Conservation (phyloP, 1,139 yeast genomes). For the Blastobotrys ciferrii region DNA sequence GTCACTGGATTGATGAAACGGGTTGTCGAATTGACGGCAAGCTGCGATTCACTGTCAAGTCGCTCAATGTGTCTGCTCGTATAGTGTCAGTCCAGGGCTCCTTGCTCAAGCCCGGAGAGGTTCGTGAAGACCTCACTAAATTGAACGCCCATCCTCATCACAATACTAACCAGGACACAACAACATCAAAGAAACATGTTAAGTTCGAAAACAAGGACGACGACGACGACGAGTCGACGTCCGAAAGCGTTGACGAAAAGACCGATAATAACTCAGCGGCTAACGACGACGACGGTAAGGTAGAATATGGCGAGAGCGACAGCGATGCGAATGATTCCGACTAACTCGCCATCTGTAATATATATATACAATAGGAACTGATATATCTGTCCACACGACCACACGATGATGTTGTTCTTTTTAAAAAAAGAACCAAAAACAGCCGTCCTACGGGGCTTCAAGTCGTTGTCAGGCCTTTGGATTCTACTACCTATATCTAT, state of each 20-base stretch:
- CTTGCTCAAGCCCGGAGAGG: constrained; percentile 60
- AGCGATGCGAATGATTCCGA: constrained; percentile 8
- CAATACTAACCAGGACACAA: background rate
- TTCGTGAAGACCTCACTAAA: constrained; percentile 40
- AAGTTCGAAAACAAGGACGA: constrained; percentile 12
- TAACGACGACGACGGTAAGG: constrained; percentile 10
- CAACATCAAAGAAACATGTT: constrained; percentile 14
- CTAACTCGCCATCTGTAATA: background rate
- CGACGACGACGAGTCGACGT: constrained; percentile 7
- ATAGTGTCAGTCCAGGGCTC: constrained; percentile 87
- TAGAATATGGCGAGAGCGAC: constrained; percentile 13
- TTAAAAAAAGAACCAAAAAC: no score
- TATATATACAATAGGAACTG: no score
- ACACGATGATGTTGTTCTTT: no score
- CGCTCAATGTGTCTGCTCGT: constrained; percentile 74
- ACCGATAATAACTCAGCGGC: background rate
- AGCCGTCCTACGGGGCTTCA: no score
- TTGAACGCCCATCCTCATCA: constrained; percentile 13
- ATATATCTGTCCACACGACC: no score
- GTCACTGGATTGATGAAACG: constrained; percentile 80
- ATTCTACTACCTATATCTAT: no score
- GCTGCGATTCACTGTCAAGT: constrained; percentile 67
- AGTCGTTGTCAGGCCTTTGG: no score
- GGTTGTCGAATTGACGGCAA: constrained; percentile 80
- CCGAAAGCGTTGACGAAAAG: background rate